These are phyloP conservation scores for Monilinia polystroma DNA, from an alignment of 2,329 filamentous ascomycete genomes.

Conservation along the genomic window DNA sequence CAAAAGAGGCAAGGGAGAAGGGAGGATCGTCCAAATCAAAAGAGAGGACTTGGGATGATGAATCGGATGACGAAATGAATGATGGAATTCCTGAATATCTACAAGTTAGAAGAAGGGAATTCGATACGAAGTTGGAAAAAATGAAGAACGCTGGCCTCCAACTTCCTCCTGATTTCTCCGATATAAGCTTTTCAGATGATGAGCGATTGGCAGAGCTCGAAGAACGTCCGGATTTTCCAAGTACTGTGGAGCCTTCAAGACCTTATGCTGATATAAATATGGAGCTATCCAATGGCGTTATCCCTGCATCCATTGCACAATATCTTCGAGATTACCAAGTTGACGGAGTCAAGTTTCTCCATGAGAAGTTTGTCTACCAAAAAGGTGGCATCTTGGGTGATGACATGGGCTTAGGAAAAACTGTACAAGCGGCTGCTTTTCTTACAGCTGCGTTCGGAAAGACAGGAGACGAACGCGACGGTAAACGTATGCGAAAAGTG, in stretches of 20 bases:
- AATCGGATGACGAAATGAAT: conserved; percentile 37
- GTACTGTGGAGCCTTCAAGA: conserved; percentile 61
- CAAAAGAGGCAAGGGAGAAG: conserved; percentile 32
- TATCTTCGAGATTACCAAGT: conserved; percentile 92
- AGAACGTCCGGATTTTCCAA: conserved; percentile 68
- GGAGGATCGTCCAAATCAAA: conserved; percentile 30
- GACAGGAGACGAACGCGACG: conserved; percentile 82
- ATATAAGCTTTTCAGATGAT: conserved; percentile 73
- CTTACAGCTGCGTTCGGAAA: conserved; percentile 91
- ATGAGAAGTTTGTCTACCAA: conserved; percentile 87
- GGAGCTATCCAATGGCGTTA: conserved; percentile 71
- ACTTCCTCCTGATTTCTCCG: conserved; percentile 74
- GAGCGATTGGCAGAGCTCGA: conserved; percentile 59
- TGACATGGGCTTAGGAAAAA: conserved; percentile 97
- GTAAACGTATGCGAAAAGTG: conserved; percentile 84
- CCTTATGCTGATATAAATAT: conserved; percentile 74
- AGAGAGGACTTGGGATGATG: conserved; percentile 36
- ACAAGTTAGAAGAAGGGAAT: conserved; percentile 62
- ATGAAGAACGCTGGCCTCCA: conserved; percentile 69
- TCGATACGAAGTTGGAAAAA: conserved; percentile 60
- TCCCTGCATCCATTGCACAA: conserved; percentile 86
- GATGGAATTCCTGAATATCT: conserved; percentile 68
- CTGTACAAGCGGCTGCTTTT: conserved; percentile 92
- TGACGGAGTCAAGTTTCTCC: conserved; percentile 78
- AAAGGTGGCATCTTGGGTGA: conserved; percentile 78